These are phyloP conservation scores for Forsythia suspensa DNA, from an alignment of 257 asterid genomes.

Conservation along the genomic window DNA sequence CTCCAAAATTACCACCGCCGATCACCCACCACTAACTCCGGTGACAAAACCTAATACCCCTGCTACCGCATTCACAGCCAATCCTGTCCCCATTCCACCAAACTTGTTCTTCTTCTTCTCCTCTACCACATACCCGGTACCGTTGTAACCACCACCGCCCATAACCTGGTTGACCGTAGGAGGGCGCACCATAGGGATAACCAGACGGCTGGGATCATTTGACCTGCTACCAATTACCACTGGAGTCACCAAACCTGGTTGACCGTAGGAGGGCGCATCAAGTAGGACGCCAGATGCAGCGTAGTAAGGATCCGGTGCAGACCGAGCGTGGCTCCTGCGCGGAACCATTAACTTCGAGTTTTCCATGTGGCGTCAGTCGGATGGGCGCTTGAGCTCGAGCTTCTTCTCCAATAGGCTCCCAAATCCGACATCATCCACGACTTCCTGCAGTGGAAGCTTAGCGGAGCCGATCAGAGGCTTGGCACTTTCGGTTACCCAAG, in stretches of 20 bases:
- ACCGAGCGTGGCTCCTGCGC: constrained; percentile 60
- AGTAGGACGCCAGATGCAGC: constrained; percentile 65
- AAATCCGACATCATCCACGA: constrained; percentile 59
- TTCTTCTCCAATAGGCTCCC: constrained; percentile 38
- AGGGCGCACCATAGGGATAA: constrained; percentile 26
- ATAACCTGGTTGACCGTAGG: constrained; percentile 28
- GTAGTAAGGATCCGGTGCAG: constrained; percentile 61
- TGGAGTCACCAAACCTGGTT: background rate
- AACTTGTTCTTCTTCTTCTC: constrained; percentile 68
- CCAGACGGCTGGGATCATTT: constrained; percentile 20
- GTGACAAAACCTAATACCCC: constrained; percentile 59
- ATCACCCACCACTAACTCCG: too few species aligned
- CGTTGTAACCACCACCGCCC: constrained; percentile 30
- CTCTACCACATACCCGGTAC: constrained; percentile 40
- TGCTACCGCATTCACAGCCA: constrained; percentile 95
- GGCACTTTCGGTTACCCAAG: constrained; percentile 67
- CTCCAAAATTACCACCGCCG: too few species aligned
- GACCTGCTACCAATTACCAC: too few species aligned
- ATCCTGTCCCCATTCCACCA: constrained; percentile 92
- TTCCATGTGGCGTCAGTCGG: constrained; percentile 94
- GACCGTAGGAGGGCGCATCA: constrained; percentile 42
- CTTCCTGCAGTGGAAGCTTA: constrained; percentile 52
- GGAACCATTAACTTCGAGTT: constrained; percentile 44
- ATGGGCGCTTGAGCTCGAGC: constrained; percentile 77
- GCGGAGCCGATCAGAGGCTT: constrained; percentile 88